These are phyloP conservation scores for Boletellus sp. DNA, from an alignment of 1,284 basidiomycete species.

Conservation along the genomic window DNA sequence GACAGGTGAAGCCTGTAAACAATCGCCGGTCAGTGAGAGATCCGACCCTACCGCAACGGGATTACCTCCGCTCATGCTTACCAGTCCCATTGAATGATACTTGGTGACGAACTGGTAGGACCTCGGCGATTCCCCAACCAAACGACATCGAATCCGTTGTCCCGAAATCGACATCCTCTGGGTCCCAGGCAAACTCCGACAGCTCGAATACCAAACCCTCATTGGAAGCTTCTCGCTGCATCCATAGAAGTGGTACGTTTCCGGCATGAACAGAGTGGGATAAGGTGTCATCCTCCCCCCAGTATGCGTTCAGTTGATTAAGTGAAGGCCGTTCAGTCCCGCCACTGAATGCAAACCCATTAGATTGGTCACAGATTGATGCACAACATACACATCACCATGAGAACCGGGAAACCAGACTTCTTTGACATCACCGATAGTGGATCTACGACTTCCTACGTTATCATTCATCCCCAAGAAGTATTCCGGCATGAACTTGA, in stretches of 20 bases:
- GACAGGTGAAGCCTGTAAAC: no score
- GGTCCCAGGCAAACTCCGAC: neutral
- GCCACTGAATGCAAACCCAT: neutral
- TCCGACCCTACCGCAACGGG: no score
- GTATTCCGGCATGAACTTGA: no score
- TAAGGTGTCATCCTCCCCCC: neutral
- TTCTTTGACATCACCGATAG: no score
- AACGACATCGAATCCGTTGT: slow-evolving; percentile 2
- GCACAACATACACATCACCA: neutral
- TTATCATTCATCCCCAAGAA: no score
- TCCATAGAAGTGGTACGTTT: slow-evolving; percentile 19
- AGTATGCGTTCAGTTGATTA: no score
- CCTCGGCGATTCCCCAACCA: slow-evolving; percentile 12
- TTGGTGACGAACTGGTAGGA: slow-evolving; percentile 18
- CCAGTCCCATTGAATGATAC: slow-evolving; percentile 9
- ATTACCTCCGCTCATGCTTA: slow-evolving; percentile 6
- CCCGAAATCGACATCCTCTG: slow-evolving; percentile 9
- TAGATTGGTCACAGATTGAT: neutral
- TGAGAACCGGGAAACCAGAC: neutral
- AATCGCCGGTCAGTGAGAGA: no score
- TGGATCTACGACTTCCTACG: no score
- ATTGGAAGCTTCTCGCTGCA: slow-evolving; percentile 6
- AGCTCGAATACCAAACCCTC: neutral
- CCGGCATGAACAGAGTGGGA: slow-evolving; percentile 8
- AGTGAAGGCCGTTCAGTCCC: neutral